These are phyloP conservation scores for Vaccinium darrowii DNA, from an alignment of 148 eudicot genomes.

Conservation along the genomic window DNA sequence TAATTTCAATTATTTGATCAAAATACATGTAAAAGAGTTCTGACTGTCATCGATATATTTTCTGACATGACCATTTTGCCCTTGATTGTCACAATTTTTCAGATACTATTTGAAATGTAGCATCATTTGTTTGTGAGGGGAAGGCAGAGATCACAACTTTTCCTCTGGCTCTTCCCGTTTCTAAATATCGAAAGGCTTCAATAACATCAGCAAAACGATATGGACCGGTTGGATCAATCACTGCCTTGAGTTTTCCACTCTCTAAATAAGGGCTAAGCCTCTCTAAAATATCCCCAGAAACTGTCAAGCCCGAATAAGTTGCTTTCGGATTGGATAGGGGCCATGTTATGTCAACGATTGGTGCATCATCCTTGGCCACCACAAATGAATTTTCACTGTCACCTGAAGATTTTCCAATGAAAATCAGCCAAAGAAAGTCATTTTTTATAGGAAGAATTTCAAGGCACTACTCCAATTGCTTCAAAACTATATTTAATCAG, in stretches of 20 bases:
- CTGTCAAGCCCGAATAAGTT: slow-evolving; percentile 41
- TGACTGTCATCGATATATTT: background rate
- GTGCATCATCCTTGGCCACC: slow-evolving; percentile 42
- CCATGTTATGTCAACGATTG: slow-evolving; percentile 58
- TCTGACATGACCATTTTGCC: background rate
- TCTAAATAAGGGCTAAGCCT: slow-evolving; percentile 38
- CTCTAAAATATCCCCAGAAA: slow-evolving; percentile 45
- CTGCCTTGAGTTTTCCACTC: slow-evolving; percentile 39
- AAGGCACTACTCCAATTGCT: background rate
- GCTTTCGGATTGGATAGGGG: slow-evolving; percentile 54
- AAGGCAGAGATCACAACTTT: slow-evolving; percentile 51
- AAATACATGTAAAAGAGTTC: background rate
- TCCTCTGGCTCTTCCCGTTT: slow-evolving; percentile 60
- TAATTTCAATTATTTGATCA: background rate
- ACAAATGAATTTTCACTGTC: slow-evolving; percentile 35
- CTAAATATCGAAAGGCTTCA: slow-evolving; percentile 45
- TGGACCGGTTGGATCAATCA: slow-evolving; percentile 48
- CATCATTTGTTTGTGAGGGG: slow-evolving; percentile 14
- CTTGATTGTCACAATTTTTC: background rate
- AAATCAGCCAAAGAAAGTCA: background rate
- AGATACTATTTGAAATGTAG: too few species aligned
- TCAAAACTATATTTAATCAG: background rate
- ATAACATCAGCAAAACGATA: slow-evolving; percentile 34
- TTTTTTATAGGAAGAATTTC: background rate
- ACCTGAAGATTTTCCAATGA: slow-evolving; percentile 21